Evolutionary conservation across 805 yeast species (phyloP), one percentile per base, ranked within the genome.

Genomic region (Cyberlindnera mississippiensis): DNA sequence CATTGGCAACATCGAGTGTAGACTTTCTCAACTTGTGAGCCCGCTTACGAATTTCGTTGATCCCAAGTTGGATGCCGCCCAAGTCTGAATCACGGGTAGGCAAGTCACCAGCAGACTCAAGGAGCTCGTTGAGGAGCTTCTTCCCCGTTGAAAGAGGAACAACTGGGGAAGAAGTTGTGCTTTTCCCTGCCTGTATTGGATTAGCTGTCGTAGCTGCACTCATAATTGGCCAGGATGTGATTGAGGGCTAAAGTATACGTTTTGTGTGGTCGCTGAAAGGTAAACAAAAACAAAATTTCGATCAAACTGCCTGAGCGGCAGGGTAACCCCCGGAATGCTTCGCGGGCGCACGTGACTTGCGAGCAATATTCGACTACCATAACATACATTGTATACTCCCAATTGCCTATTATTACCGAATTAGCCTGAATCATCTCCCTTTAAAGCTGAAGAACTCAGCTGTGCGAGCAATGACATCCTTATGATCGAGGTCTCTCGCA

Each of bases 41-140:
- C 46, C 82, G 76, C 52, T 79, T 75, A 52, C 79, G 80, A 57
- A 91, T 76, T 66, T 90, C 97, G 46, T 73, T 75, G 42, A 89
- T 72, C 17, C 95, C 86, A 47, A 89, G 71, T 60, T 85, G 88
- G 39, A 90, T 80, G 2, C 91, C 71, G 5, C 95, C 96, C 33
- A 88, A 63, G 41, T 84, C 89, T 34, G 82, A 75, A 40, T 69
- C 68, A 11, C 72, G 59, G 37, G 69, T 70, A 6, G 96, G 96
- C 44, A 90, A 68, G 54, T 84, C 83, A 46, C 76, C 73, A 1
- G 95, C 82, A 1, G 90, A 74, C 57, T 85, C 95, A 39, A 88
- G 61, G 40, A 89, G 71, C 56, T 88, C 96, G 46, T 78, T 78
- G 49, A 89, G 68, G 37, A 67, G 51, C 14, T 52, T 54, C 28